Conservation (phyloP, 163 green algal species). For the Smithsoniella earleae region DNA sequence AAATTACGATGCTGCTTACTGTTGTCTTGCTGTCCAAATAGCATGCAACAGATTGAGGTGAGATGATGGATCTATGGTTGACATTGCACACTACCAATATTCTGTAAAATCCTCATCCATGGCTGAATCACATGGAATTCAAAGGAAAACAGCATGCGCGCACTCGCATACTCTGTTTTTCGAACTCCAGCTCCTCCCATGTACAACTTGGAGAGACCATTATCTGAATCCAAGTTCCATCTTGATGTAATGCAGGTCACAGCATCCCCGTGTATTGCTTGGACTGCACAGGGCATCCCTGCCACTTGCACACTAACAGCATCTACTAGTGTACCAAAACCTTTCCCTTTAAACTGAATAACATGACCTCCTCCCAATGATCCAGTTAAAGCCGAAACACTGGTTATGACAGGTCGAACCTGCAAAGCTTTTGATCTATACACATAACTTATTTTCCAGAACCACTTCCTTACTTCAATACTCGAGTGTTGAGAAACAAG, state of each 20-base stretch:
- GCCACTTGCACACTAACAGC: neutral
- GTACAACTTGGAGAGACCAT: too few species aligned
- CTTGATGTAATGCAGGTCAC: neutral
- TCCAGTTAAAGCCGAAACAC: neutral
- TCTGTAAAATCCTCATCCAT: neutral
- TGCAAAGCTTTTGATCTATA: neutral
- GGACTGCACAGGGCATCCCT: neutral
- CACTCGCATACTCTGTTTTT: neutral
- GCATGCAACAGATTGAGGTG: neutral
- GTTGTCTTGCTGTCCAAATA: neutral
- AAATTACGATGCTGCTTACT: neutral
- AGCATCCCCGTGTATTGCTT: neutral
- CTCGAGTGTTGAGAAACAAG: neutral
- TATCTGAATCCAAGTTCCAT: too few species aligned
- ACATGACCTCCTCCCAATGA: conserved; percentile 18
- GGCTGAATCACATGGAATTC: neutral
- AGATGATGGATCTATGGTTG: neutral
- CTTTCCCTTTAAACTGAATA: neutral
- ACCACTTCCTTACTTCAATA: neutral
- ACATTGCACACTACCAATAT: neutral
- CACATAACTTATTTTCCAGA: neutral
- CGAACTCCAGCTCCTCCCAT: neutral
- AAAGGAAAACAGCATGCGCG: neutral
- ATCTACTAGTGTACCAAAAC: neutral
- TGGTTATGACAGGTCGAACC: neutral